Conservation (phyloP, 192 early-diverging fungal species). For the Coemansia biformis region DNA sequence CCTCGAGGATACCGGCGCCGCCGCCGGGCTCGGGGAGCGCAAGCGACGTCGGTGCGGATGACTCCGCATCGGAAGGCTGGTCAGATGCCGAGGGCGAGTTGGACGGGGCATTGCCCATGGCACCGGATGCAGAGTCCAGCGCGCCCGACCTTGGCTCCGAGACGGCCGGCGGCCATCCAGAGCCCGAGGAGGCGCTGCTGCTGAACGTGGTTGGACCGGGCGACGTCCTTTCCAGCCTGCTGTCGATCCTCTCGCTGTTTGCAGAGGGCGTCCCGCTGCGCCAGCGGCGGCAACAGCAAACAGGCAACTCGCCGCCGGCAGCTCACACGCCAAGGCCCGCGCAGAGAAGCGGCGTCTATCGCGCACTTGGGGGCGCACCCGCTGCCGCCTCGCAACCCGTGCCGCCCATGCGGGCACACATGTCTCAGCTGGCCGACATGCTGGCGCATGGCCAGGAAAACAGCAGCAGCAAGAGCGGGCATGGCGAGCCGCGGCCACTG, state of each 20-base stretch:
- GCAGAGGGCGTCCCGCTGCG: slow-evolving; percentile 65
- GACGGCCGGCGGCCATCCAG: neutral
- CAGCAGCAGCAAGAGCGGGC: neutral
- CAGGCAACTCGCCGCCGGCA: too few relatives aligned
- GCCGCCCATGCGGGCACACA: too few relatives aligned
- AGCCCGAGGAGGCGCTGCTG: slow-evolving; percentile 57
- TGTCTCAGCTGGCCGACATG: neutral
- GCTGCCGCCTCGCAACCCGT: too few relatives aligned
- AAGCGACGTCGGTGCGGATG: neutral
- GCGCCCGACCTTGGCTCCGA: too few relatives aligned
- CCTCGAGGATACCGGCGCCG: neutral
- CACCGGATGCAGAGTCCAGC: too few relatives aligned
- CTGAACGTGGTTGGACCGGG: slow-evolving; percentile 88
- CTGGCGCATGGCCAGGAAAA: neutral
- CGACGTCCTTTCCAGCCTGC: slow-evolving; percentile 86
- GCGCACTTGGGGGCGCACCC: too few relatives aligned
- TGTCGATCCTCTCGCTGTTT: slow-evolving; percentile 87
- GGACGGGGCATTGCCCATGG: slow-evolving; percentile 12
- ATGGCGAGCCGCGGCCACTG: slow-evolving; percentile 20
- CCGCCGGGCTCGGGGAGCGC: neutral
- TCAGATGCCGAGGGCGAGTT: slow-evolving; percentile 8
- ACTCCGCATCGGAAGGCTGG: slow-evolving; percentile 2
- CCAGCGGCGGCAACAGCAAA: neutral
- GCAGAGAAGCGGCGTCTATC: too few relatives aligned
- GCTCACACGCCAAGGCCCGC: neutral